phyloP scores from a whole-genome alignment of 495 filamentous ascomycete species.

The Penicillium lagena region DNA sequence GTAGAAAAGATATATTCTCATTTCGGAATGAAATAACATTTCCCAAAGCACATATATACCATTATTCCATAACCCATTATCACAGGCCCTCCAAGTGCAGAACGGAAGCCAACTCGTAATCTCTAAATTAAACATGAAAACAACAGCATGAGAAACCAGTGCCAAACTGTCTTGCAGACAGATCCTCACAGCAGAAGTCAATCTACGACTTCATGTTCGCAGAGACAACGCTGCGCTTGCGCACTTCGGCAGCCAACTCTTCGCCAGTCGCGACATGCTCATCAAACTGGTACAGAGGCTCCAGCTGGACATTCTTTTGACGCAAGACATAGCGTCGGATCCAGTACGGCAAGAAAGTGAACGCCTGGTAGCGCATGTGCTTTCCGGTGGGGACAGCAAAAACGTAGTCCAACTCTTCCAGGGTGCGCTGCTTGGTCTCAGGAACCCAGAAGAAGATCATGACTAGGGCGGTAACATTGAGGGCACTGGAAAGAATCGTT shows the following conservation, averaged over 20 bases:
- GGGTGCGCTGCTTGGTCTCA: slow-evolving; percentile 72
- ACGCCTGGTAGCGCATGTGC: slow-evolving; percentile 60
- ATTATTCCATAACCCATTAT: too few relatives aligned
- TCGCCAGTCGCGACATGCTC: slow-evolving; percentile 6
- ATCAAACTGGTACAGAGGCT: slow-evolving; percentile 62
- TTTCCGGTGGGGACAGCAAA: slow-evolving; percentile 63
- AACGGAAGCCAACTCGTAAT: too few relatives aligned
- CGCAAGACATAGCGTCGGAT: slow-evolving; percentile 60
- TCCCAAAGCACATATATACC: too few relatives aligned
- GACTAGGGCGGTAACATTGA: slow-evolving; percentile 62
- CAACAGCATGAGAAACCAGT: too few relatives aligned
- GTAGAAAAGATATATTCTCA: too few relatives aligned
- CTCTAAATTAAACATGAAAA: too few relatives aligned
- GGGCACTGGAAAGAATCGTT: slow-evolving; percentile 38
- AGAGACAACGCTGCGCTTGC: slow-evolving; percentile 1
- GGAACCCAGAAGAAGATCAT: slow-evolving; percentile 72
- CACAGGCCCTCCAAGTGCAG: too few relatives aligned
- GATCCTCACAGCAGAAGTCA: too few relatives aligned
- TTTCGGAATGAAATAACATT: too few relatives aligned
- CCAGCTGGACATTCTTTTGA: slow-evolving; percentile 39
- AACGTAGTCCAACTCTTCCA: slow-evolving; percentile 82
- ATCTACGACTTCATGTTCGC: not conserved
- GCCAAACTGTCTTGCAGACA: too few relatives aligned
- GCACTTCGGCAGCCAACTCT: not conserved
- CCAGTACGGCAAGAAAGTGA: slow-evolving; percentile 61